Evolutionary conservation across 2,329 filamentous ascomycete species (phyloP).

Genomic region (Diaporthe ampelina): DNA sequence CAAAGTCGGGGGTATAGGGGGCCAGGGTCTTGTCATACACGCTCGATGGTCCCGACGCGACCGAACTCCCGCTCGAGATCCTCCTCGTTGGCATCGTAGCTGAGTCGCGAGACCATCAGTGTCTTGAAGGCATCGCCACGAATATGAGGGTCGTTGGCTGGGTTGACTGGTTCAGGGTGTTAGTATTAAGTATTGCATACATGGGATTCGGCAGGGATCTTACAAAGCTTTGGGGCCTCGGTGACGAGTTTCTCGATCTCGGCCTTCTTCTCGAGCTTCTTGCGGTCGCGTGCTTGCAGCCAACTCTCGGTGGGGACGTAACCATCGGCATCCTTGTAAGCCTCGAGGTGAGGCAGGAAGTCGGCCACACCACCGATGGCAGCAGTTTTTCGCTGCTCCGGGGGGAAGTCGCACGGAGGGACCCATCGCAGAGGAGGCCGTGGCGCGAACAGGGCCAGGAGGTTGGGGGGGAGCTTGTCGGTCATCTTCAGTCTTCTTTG

Average conservation of each 20-base stretch:
- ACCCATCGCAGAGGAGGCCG: slow-evolving; percentile 93
- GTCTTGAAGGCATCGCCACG: slow-evolving; percentile 96
- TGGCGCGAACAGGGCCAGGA: slow-evolving; percentile 94
- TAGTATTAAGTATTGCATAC: slow-evolving; percentile 32
- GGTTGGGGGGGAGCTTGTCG: slow-evolving; percentile 93
- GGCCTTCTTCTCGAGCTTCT: slow-evolving; percentile 84
- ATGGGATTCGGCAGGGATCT: slow-evolving; percentile 43
- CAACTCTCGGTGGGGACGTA: slow-evolving; percentile 92
- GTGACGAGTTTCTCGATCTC: slow-evolving; percentile 73
- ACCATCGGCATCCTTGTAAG: slow-evolving; percentile 82
- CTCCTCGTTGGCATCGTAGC: slow-evolving; percentile 89
- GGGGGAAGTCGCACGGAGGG: slow-evolving; percentile 83
- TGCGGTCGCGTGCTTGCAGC: slow-evolving; percentile 87
- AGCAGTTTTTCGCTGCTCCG: slow-evolving; percentile 84
- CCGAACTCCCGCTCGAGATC: slow-evolving; percentile 95
- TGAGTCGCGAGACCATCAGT: slow-evolving; percentile 89
- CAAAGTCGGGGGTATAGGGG: no score
- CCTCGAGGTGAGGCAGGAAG: slow-evolving; percentile 79
- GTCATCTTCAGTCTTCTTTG: slow-evolving; percentile 75
- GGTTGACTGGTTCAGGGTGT: slow-evolving; percentile 74
- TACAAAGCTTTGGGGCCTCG: slow-evolving; percentile 77
- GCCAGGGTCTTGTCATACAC: slow-evolving; percentile 66
- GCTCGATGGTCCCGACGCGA: slow-evolving; percentile 93
- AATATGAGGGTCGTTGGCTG: slow-evolving; percentile 86
- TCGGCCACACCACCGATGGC: slow-evolving; percentile 80